Base-by-base conservation (phyloP, 2,329 filamentous ascomycete genomes). In the Leptographium radiaticola region DNA sequence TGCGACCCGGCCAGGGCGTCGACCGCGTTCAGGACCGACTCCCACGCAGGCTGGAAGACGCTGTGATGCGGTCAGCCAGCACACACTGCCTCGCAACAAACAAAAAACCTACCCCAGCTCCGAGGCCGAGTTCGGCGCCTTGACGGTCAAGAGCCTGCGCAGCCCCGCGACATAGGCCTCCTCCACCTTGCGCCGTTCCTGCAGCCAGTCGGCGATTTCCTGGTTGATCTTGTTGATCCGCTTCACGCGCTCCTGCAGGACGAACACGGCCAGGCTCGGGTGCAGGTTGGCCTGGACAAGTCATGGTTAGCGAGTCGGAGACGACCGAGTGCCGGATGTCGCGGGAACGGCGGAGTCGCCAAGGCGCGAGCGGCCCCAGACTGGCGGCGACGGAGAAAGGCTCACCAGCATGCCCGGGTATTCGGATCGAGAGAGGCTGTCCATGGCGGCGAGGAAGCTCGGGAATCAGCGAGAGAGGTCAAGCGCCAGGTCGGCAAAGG, bases 131-230 rank as follows among this genome's bases (percentile, higher is more conserved):
- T 90, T 89, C 53, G 87, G 83, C 53, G 86, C 79, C 60, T 81
- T 83, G 66, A 83, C 84, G 63, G 83, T 79, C 57, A 86, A 79
- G 58, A 98, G 80, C 72, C 87, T 95, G 63, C 84, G 84, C 62
- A 98, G 73, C 45, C 86, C 83, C 62, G 83, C 75, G 48, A 88
- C 87, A 70, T 98, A 98, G 65, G 83, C 78, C 64, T 97, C 91
- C 70, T 98, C 93, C 58, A 97, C 77, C 63, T 83, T 86, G 67
- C 90, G 86, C 62, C 93, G 88, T 74, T 98, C 93, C 91, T 91
- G 86, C 58, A 98, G 79, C 89, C 91, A 98, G 71, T 97, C 91
- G 68, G 91, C 91, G 64, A 98, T 88, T 66, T 96, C 89, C 62
- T 75, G 71, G 70, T 98, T 96, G 71, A 95, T 73, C 68, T 84